Conservation (phyloP, 2,329 filamentous ascomycete genomes). For the Meredithiella fracta region DNA sequence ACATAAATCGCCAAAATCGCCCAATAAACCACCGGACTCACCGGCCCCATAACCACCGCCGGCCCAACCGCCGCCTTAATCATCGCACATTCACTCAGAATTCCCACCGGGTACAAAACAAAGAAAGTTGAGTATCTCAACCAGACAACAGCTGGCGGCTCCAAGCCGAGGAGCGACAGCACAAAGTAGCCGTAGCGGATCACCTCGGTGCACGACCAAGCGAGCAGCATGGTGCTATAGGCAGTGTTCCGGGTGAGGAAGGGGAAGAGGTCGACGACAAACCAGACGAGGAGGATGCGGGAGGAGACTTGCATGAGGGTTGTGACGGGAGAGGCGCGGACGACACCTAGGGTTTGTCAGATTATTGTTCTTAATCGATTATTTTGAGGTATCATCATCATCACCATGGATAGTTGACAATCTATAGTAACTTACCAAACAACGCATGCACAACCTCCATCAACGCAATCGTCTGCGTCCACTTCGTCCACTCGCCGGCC, state of each 20-base stretch:
- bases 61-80: conserved; percentile 54
- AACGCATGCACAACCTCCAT: conserved; percentile 74
- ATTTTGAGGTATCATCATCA: no score
- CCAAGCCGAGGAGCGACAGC: conserved; percentile 45
- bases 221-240: conserved; percentile 65
- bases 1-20: conserved; percentile 59
- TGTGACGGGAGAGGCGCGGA: conserved; percentile 70
- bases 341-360: conserved; percentile 44
- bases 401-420: neutral
- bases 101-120: conserved; percentile 81
- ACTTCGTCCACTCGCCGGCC: conserved; percentile 52
- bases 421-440: conserved; percentile 37
- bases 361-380: no score
- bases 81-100: conserved; percentile 70
- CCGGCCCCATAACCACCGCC: conserved; percentile 29
- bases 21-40: conserved; percentile 43
- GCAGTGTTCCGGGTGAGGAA: conserved; percentile 40
- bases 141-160: conserved; percentile 56
- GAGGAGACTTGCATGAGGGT: conserved; percentile 81
- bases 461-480: conserved; percentile 68
- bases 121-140: conserved; percentile 86
- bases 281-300: conserved; percentile 80
- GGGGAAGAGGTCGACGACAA: conserved; percentile 59
- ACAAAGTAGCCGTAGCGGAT: conserved; percentile 89
- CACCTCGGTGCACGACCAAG: conserved; percentile 84